phyloP scores from a whole-genome alignment of 2,329 filamentous ascomycete genomes.

The Didymella sp. region DNA sequence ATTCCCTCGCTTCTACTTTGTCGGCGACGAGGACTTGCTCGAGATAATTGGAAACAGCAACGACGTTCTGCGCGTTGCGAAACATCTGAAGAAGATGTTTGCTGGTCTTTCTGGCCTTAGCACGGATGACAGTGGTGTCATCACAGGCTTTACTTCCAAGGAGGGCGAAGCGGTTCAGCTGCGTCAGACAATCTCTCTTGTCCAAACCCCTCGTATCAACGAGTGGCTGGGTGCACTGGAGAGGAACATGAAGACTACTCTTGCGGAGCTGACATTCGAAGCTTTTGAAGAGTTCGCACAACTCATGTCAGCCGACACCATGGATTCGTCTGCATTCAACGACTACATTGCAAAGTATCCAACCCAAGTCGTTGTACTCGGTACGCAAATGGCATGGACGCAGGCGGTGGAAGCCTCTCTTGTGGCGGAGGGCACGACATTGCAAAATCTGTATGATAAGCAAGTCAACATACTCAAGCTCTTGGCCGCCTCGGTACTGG shows the following conservation, averaged over 20 bases:
- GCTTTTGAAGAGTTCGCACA: conserved; percentile 82
- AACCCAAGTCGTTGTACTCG: conserved; percentile 93
- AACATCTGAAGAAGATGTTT: conserved; percentile 99
- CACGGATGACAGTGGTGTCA: conserved; percentile 88
- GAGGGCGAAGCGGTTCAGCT: conserved; percentile 88
- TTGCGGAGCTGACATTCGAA: conserved; percentile 88
- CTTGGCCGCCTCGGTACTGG: conserved; percentile 86
- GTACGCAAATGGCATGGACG: conserved; percentile 93
- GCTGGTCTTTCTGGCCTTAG: conserved; percentile 89
- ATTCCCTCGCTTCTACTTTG: conserved; percentile 99
- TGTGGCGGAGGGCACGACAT: conserved; percentile 70
- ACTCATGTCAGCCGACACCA: conserved; percentile 73
- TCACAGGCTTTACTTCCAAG: conserved; percentile 92
- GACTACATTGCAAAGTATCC: conserved; percentile 86
- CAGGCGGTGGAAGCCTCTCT: conserved; percentile 82
- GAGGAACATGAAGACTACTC: conserved; percentile 88
- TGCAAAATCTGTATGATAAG: conserved; percentile 76
- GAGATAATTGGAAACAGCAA: conserved; percentile 99
- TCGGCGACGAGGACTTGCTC: conserved; percentile 95
- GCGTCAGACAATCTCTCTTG: conserved; percentile 88
- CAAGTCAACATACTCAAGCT: conserved; percentile 85
- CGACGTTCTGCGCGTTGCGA: conserved; percentile 92
- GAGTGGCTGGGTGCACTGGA: conserved; percentile 97
- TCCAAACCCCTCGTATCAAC: conserved; percentile 96
- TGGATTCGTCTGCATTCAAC: conserved; percentile 74